These are phyloP conservation scores for Didymella arachidicola DNA, from an alignment of 2,329 filamentous ascomycete genomes.

Conservation along the genomic window DNA sequence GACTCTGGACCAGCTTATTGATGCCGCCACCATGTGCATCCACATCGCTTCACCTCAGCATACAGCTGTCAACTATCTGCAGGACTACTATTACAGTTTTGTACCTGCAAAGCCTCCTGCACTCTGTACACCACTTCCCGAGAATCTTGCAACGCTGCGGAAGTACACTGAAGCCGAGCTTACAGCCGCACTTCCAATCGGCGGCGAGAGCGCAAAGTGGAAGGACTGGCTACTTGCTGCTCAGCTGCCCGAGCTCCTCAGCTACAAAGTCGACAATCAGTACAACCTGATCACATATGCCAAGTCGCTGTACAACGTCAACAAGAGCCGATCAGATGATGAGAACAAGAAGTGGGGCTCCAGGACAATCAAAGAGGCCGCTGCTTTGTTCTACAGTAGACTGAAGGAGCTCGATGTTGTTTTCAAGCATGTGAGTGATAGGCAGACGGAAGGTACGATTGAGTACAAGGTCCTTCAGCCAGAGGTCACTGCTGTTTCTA, in stretches of 20 bases:
- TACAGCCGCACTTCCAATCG: constrained; percentile 17
- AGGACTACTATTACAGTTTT: constrained; percentile 25
- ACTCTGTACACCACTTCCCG: constrained; percentile 12
- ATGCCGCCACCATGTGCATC: constrained; percentile 21
- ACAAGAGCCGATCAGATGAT: constrained; percentile 10
- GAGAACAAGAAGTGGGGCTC: constrained; percentile 13
- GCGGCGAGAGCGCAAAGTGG: constrained; percentile 9
- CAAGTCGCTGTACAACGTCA: constrained; percentile 21
- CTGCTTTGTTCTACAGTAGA: constrained; percentile 16
- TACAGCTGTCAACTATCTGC: constrained; percentile 20
- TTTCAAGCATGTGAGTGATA: constrained; percentile 13
- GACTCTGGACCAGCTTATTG: constrained; percentile 6
- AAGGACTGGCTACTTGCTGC: constrained; percentile 22
- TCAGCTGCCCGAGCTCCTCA: constrained; percentile 18
- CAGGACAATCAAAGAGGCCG: constrained; percentile 12
- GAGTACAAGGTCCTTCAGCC: constrained; percentile 20
- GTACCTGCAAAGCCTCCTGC: constrained; percentile 18
- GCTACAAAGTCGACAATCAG: constrained; percentile 14
- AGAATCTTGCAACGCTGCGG: constrained; percentile 11
- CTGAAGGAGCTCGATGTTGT: constrained; percentile 11
- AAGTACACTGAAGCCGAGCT: constrained; percentile 11
- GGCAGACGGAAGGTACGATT: constrained; percentile 17
- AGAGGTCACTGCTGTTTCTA: constrained; percentile 18
- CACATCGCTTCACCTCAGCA: constrained; percentile 19
- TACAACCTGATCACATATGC: constrained; percentile 21